These are phyloP conservation scores for Fusarium sp. DNA, from an alignment of 2,329 filamentous ascomycete species.

Conservation along the genomic window DNA sequence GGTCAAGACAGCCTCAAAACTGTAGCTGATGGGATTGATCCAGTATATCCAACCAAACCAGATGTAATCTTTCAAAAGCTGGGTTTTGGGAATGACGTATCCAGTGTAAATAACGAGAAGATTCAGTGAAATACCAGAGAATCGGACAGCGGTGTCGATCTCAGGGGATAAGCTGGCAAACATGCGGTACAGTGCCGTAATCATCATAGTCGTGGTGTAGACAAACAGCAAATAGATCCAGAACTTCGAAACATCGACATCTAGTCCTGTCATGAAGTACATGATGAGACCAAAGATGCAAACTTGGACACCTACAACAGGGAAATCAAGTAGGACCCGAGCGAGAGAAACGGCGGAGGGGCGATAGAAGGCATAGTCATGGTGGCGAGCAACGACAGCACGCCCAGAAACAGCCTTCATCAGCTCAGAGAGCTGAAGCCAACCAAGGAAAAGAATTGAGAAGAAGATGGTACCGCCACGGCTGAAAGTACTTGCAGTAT, in stretches of 20 bases:
- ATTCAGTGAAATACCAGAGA: slow-evolving; percentile 66
- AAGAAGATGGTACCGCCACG: slow-evolving; percentile 61
- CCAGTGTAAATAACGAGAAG: slow-evolving; percentile 74
- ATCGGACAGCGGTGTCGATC: slow-evolving; percentile 71
- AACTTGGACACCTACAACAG: slow-evolving; percentile 69
- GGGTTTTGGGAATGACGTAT: slow-evolving; percentile 67
- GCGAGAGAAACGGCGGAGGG: slow-evolving; percentile 66
- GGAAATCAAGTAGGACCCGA: slow-evolving; percentile 66
- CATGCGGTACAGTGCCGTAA: slow-evolving; percentile 64
- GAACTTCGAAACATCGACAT: slow-evolving; percentile 71
- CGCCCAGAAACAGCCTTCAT: slow-evolving; percentile 81
- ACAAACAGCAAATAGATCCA: slow-evolving; percentile 73
- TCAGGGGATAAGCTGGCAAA: slow-evolving; percentile 67
- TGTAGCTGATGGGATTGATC: slow-evolving; percentile 72
- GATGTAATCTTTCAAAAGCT: slow-evolving; percentile 68
- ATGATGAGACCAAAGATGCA: slow-evolving; percentile 75
- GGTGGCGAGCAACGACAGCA: slow-evolving; percentile 64
- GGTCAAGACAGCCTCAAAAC: slow-evolving; percentile 69
- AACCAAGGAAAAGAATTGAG: slow-evolving; percentile 61
- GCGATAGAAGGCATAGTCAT: slow-evolving; percentile 63
- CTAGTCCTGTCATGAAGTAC: slow-evolving; percentile 81
- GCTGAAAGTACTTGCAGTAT: slow-evolving; percentile 72
- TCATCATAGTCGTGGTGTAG: slow-evolving; percentile 64
- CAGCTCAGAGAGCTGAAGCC: slow-evolving; percentile 81
- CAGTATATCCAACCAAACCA: slow-evolving; percentile 77